These are phyloP conservation scores for Saccharomycopsis phalli DNA, from an alignment of 1,139 yeast species.

Conservation along the genomic window DNA sequence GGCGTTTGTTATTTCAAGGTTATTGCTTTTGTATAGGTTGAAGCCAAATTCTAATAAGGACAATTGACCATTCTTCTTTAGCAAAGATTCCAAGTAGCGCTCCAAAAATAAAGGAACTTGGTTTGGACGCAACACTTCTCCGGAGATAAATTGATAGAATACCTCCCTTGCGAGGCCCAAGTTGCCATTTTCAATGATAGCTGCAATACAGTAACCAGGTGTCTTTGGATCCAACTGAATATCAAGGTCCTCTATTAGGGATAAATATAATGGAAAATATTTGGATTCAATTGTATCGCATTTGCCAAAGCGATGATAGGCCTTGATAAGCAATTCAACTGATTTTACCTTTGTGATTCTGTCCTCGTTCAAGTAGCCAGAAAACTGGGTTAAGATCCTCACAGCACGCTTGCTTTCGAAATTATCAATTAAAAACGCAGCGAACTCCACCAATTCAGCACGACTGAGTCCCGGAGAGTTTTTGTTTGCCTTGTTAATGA, in stretches of 20 bases:
- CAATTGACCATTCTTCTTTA: slow-evolving; percentile 6
- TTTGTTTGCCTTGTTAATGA: too few relatives aligned
- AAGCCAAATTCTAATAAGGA: slow-evolving; percentile 5
- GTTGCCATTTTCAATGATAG: slow-evolving; percentile 1
- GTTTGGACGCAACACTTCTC: background rate
- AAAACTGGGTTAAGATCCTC: too few relatives aligned
- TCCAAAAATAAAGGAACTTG: slow-evolving; percentile 1
- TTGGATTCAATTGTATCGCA: background rate
- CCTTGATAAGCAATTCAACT: too few relatives aligned
- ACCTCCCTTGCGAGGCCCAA: slow-evolving; percentile 2
- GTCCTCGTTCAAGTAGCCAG: too few relatives aligned
- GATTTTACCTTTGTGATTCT: too few relatives aligned
- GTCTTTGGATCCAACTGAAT: background rate
- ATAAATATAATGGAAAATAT: slow-evolving; percentile 1
- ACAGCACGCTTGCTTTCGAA: too few relatives aligned
- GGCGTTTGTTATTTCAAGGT: background rate
- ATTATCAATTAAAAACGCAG: too few relatives aligned
- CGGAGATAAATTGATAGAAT: background rate
- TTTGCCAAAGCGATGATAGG: too few relatives aligned
- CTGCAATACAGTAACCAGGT: background rate
- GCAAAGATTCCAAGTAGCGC: background rate
- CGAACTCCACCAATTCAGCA: too few relatives aligned
- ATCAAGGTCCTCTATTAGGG: background rate
- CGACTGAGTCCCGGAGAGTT: too few relatives aligned
- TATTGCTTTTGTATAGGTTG: background rate